These are phyloP conservation scores for Penicillium crystallinum DNA, from an alignment of 495 filamentous ascomycete species.

Conservation along the genomic window DNA sequence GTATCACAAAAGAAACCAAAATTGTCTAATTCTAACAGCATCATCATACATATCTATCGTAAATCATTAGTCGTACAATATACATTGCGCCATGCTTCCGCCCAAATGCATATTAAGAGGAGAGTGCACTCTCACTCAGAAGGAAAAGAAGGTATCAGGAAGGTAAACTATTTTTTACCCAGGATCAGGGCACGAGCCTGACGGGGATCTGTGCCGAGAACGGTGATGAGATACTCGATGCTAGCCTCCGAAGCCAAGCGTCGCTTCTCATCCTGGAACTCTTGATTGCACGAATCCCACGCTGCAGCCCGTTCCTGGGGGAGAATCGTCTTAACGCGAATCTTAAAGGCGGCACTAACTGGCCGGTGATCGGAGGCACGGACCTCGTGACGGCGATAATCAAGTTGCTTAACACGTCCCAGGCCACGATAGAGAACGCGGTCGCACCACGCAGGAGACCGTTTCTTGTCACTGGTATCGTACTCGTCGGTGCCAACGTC, in stretches of 20 bases:
- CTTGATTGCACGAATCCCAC: constrained; percentile 65
- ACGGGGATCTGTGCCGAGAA: constrained; percentile 44
- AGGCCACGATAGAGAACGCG: constrained; percentile 79
- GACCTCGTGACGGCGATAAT: constrained; percentile 86
- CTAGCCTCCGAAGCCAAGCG: constrained; percentile 58
- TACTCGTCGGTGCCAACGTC: constrained; percentile 93
- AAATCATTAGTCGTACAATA: constrained; percentile 42
- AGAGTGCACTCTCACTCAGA: constrained; percentile 4
- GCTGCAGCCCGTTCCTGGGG: constrained; percentile 55
- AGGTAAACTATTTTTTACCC: constrained; percentile 16
- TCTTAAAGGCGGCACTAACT: constrained; percentile 75
- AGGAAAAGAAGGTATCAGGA: neutral
- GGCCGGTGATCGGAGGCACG: constrained; percentile 88
- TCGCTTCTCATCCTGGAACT: constrained; percentile 65
- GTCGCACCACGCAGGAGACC: constrained; percentile 97
- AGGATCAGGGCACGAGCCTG: constrained; percentile 42
- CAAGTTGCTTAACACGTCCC: constrained; percentile 76
- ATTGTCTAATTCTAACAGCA: neutral
- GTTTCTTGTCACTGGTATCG: constrained; percentile 89
- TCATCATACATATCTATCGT: constrained; percentile 47
- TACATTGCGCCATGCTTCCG: constrained; percentile 11
- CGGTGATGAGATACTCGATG: constrained; percentile 49
- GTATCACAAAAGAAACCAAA: neutral
- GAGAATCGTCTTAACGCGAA: constrained; percentile 75
- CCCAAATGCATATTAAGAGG: constrained; percentile 10